Evolutionary conservation across 139 green algal species (phyloP).

Genomic region (Chlamydomonas schloesseri): DNA sequence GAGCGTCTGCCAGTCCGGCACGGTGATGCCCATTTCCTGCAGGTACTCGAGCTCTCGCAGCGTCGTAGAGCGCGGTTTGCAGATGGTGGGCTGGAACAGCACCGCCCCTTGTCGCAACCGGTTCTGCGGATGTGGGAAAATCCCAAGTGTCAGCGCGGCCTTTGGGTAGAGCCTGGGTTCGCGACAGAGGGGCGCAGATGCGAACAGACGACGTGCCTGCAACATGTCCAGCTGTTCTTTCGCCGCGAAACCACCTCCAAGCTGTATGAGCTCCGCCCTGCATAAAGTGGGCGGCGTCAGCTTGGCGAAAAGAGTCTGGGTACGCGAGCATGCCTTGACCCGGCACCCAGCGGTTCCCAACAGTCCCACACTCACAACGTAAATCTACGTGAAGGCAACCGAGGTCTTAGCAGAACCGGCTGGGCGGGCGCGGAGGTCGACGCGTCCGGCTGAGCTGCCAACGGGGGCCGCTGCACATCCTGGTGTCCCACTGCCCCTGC

Average conservation of each 20-base stretch:
- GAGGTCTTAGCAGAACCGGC: no score
- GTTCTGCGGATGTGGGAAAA: neutral
- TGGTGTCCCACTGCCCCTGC: no score
- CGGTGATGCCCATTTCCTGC: neutral
- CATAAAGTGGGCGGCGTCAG: neutral
- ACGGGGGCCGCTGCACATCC: no score
- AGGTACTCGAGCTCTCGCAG: slow-evolving; percentile 20
- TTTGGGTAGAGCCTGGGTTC: no score
- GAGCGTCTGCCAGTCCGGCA: slow-evolving; percentile 11
- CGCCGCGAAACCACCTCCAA: neutral
- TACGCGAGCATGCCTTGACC: no score
- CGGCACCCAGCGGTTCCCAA: no score
- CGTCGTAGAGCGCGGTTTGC: neutral
- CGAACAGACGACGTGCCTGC: neutral
- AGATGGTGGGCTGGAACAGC: slow-evolving; percentile 34
- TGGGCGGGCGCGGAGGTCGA: no score
- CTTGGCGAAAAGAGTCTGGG: no score
- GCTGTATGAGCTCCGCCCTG: slow-evolving; percentile 28
- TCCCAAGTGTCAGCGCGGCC: no score
- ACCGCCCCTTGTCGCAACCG: neutral
- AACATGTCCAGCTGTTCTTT: slow-evolving; percentile 30
- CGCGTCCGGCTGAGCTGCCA: no score
- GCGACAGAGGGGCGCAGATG: neutral
- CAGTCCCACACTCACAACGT: no score
- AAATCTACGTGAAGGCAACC: no score